These are phyloP conservation scores for Monotropa hypopitys DNA, from an alignment of 179 eudicot genomes.

Conservation along the genomic window DNA sequence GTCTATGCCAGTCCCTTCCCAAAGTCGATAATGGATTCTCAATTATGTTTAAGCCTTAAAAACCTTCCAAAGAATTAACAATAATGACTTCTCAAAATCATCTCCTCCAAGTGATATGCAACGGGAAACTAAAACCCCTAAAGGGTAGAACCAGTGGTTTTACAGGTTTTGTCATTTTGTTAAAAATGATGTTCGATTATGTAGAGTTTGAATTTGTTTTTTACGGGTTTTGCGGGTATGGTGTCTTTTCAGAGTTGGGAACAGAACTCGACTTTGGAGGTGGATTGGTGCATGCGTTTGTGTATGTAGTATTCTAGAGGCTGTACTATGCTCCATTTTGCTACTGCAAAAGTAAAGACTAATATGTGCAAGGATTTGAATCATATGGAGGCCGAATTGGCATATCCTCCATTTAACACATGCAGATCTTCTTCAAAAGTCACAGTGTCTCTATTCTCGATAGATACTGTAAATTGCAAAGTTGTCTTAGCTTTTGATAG, in stretches of 20 bases:
- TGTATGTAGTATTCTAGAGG: slow-evolving; percentile 8
- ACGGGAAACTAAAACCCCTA: slow-evolving; percentile 10
- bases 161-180: not conserved
- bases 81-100: too few species aligned
- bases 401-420: too few species aligned
- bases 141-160: slow-evolving; percentile 6
- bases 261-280: slow-evolving; percentile 6
- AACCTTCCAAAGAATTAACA: too few species aligned
- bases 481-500: too few species aligned
- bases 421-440: too few species aligned
- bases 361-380: slow-evolving; percentile 19
- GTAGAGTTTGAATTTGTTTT: not conserved
- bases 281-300: not conserved
- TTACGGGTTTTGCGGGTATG: not conserved
- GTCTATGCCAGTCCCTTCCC: too few species aligned
- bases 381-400: too few species aligned
- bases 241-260: not conserved
- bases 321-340: slow-evolving; percentile 10
- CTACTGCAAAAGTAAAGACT: slow-evolving; percentile 10
- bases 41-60: too few species aligned
- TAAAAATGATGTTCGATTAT: not conserved
- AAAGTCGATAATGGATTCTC: too few species aligned
- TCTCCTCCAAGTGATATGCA: slow-evolving; percentile 12
- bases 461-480: too few species aligned
- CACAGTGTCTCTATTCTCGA: too few species aligned